Evolutionary conservation across 129 eudicot genomes (phyloP), one percentile per base, ranked within the genome.

Genomic region (Helichrysum umbraculigerum): DNA sequence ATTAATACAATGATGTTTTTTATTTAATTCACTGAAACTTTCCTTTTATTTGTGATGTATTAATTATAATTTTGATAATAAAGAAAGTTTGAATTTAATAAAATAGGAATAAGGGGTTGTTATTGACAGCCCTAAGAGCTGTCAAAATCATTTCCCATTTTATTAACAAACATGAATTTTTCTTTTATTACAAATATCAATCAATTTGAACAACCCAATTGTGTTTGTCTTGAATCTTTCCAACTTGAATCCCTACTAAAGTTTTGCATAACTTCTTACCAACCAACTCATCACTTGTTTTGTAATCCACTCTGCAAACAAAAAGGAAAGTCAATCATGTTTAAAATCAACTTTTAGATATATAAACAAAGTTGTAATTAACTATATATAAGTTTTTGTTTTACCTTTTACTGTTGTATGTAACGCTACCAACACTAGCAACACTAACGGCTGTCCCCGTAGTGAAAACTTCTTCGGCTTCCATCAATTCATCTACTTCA

Each of bases 401-500:
- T 66, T 83, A 92, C 98, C 96, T 90, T 81, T 78, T 73, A 21
- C 78, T 88, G n/a, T 83, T 79, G 83, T 88, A 86, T 3, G 92
- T 81, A 17, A 93, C 72, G 64, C 95, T 88, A 54, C 98, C 96
- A 32, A 93, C 96, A 12, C 90, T 76, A 66, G 90, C 94, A 80
- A 93, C 87, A 44, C 90, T 92, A 64, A 90, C 91, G 0, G 98
- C 98, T 19, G 98, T 92, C 75, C 96, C 96, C 0, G 96, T 89
- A 78, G 96, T 86, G 68, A 92, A 92, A 59, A 92, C 96, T 82
- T 90, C 92, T 16, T 93, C 98, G n/a, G 96, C 96, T 41, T 85
- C 83, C 58, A 85, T 50, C 61, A 93, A 7, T 73, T 93, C 92
- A 6, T 90, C 95, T 4, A 87, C 75, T 0, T 84, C 57, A 28